phyloP scores from a whole-genome alignment of 2,329 filamentous ascomycete species.

The Emergomyces africanus region DNA sequence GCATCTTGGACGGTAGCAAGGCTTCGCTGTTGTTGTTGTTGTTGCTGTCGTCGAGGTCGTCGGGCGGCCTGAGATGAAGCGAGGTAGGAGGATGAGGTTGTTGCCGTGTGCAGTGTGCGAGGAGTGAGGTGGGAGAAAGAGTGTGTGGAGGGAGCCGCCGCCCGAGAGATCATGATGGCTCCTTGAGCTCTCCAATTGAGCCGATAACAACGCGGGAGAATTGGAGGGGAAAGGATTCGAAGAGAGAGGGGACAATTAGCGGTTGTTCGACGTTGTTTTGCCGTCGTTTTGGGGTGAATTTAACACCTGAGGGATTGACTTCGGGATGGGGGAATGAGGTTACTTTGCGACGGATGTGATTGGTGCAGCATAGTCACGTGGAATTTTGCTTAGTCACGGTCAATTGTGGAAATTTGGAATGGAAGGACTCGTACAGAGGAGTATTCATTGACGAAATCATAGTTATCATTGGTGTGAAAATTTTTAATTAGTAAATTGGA shows the following conservation, averaged over 20 bases:
- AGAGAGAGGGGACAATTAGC: background rate
- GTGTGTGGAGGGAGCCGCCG: conserved; percentile 31
- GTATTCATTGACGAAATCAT: background rate
- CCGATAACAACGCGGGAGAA: conserved; percentile 13
- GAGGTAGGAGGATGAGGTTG: background rate
- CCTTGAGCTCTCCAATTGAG: conserved; percentile 22
- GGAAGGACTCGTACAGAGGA: too few relatives aligned
- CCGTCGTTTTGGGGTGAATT: background rate
- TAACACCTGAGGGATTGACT: conserved; percentile 18
- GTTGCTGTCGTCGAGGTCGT: conserved; percentile 17
- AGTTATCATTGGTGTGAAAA: background rate
- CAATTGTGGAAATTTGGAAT: too few relatives aligned
- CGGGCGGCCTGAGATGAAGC: conserved; percentile 15
- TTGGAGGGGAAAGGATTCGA: conserved; percentile 12
- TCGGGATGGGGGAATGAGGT: conserved; percentile 15
- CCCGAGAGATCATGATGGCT: conserved; percentile 34
- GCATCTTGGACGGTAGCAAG: conserved; percentile 71
- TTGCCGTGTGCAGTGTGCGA: conserved; percentile 26
- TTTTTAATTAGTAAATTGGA: background rate
- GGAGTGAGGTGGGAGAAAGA: conserved; percentile 28
- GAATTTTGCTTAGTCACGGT: background rate
- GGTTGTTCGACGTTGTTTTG: conserved; percentile 13
- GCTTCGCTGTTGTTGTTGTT: conserved; percentile 39
- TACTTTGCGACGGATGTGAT: conserved; percentile 25
- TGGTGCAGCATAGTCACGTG: conserved; percentile 24